Percentiles rank a stretch among this genome's conserved stretches.
These are phyloP conservation scores for Torulaspora franciscae DNA, from an alignment of 805 yeast species.

Conservation along the genomic window DNA sequence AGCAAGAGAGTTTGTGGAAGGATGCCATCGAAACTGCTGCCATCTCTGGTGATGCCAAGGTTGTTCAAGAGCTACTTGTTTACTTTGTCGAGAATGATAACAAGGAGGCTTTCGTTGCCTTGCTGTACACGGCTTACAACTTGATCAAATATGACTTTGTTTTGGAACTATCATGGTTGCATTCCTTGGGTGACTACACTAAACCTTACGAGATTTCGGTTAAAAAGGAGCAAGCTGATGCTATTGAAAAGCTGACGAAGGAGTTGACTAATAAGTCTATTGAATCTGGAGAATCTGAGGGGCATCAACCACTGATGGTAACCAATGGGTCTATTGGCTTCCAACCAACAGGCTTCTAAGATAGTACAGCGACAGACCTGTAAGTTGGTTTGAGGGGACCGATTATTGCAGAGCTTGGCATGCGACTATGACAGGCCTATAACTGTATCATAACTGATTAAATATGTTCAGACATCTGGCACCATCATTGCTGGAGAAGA, in stretches of 20 bases:
- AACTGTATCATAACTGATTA: background rate
- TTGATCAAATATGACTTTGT: constrained; percentile 77
- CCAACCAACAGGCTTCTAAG: constrained; percentile 72
- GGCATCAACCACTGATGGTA: constrained; percentile 66
- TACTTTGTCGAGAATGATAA: constrained; percentile 97
- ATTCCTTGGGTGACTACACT: constrained; percentile 73
- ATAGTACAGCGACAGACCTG: constrained; percentile 27
- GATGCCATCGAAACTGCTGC: constrained; percentile 93
- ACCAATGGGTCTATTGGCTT: constrained; percentile 74
- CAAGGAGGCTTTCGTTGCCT: constrained; percentile 89
- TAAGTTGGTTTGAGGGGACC: constrained; percentile 21
- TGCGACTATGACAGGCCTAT: background rate
- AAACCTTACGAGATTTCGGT: constrained; percentile 89
- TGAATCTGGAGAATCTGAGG: constrained; percentile 47
- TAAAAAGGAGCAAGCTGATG: constrained; percentile 70
- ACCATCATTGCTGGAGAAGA: too few species aligned
- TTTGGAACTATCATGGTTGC: constrained; percentile 86
- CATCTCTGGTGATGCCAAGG: constrained; percentile 66
- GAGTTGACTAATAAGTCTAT: constrained; percentile 68
- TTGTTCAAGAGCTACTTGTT: constrained; percentile 80
- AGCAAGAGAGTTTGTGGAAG: constrained; percentile 89
- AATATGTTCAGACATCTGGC: too few species aligned
- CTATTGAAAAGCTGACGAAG: constrained; percentile 56
- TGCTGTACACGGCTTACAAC: constrained; percentile 80
- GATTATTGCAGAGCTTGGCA: background rate